Conservation (phyloP, 2,329 filamentous ascomycete species). For the Aspergillus aculeatinus region DNA sequence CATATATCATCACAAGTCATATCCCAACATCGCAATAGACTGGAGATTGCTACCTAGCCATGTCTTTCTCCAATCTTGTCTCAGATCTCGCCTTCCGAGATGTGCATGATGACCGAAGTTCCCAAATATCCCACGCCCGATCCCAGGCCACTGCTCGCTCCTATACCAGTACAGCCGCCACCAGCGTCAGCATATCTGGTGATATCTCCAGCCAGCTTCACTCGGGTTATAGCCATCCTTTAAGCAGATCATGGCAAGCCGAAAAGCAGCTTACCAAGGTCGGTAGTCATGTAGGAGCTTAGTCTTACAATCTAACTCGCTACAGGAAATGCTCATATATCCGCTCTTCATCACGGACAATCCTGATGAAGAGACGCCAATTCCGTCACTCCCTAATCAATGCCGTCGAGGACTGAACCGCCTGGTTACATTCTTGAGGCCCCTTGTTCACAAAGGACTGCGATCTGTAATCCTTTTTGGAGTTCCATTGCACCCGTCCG, state of each 20-base stretch:
- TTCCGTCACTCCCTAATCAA: conserved; percentile 89
- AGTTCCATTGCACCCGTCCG: conserved; percentile 75
- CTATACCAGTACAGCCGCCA: conserved; percentile 49
- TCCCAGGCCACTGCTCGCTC: conserved; percentile 43
- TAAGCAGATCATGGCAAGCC: conserved; percentile 78
- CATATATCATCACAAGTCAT: not conserved
- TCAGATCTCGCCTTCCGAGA: conserved; percentile 51
- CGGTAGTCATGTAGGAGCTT: conserved; percentile 22
- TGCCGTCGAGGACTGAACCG: conserved; percentile 84
- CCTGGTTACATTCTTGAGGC: conserved; percentile 77
- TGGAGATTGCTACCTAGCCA: conserved; percentile 19
- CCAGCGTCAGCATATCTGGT: conserved; percentile 53
- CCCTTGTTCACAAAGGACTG: conserved; percentile 84
- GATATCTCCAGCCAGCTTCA: conserved; percentile 83
- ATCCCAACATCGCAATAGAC: not conserved
- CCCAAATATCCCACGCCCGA: conserved; percentile 43
- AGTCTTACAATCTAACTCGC: not conserved
- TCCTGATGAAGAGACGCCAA: conserved; percentile 85
- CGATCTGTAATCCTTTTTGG: conserved; percentile 94
- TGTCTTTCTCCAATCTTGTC: conserved; percentile 53
- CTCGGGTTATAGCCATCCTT: conserved; percentile 76
- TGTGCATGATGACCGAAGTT: conserved; percentile 44
- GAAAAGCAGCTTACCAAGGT: conserved; percentile 85
- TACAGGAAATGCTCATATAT: conserved; percentile 95
- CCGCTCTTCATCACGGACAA: conserved; percentile 94